Evolutionary conservation across 2,329 filamentous ascomycete species (phyloP).

Genomic region (Xylaria multiplex): DNA sequence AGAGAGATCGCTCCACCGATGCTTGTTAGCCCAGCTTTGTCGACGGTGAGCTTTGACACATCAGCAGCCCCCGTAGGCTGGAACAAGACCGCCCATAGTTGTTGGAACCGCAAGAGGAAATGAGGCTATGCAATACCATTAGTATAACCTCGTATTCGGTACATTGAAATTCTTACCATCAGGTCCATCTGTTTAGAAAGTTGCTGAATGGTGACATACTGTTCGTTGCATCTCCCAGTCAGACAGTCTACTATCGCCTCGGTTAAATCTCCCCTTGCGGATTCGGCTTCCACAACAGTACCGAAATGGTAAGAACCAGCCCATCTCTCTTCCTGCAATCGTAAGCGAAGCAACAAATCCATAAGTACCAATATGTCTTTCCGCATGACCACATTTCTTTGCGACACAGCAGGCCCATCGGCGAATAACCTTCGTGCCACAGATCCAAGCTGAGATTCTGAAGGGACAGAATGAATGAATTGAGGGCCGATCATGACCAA

Average conservation of each 20-base stretch:
- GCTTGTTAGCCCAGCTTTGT: not conserved
- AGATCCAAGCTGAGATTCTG: slow-evolving; percentile 2
- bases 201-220: not conserved
- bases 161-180: not conserved
- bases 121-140: slow-evolving; percentile 10
- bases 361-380: slow-evolving; percentile 10
- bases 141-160: not conserved
- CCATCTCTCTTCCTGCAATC: slow-evolving; percentile 12
- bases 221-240: not conserved
- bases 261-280: not conserved
- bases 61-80: not conserved
- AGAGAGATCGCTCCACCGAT: slow-evolving; percentile 9
- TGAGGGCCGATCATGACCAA: slow-evolving; percentile 28
- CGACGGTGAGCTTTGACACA: not conserved
- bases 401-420: not conserved
- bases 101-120: slow-evolving; percentile 18
- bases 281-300: not conserved
- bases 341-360: slow-evolving; percentile 12
- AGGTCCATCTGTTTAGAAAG: not conserved
- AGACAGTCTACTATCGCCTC: slow-evolving; percentile 13
- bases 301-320: not conserved
- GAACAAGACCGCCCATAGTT: slow-evolving; percentile 26
- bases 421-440: slow-evolving; percentile 19
- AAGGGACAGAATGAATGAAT: slow-evolving; percentile 17
- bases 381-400: not conserved